Percentiles rank a stretch among this genome's conserved stretches.
These are phyloP conservation scores for Scheffersomyces stipitis DNA, from an alignment of 805 yeast genomes.

Conservation along the genomic window DNA sequence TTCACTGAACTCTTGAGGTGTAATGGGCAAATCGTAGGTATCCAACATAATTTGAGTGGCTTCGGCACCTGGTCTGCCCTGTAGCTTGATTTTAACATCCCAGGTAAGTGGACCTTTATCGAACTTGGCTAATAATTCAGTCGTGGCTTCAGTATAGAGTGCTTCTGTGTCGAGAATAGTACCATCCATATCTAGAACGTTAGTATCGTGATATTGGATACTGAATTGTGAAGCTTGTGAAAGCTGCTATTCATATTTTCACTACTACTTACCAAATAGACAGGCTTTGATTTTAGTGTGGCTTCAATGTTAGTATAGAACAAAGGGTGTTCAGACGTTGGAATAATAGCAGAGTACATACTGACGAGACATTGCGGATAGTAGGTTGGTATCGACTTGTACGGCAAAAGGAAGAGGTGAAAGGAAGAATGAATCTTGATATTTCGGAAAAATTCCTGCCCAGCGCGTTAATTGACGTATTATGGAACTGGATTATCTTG, in stretches of 20 bases:
- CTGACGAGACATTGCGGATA: no score
- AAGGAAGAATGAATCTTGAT: no score
- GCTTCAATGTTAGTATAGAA: no score
- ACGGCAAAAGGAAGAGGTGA: no score
- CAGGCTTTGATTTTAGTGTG: conserved; percentile 53
- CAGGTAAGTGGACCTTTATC: conserved; percentile 84
- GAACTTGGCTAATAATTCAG: conserved; percentile 61
- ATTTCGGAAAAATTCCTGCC: no score
- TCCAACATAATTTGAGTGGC: conserved; percentile 67
- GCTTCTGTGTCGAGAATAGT: conserved; percentile 89
- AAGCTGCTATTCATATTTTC: conserved; percentile 18
- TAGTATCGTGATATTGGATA: background rate
- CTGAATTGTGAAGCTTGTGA: background rate
- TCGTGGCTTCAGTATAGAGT: conserved; percentile 77
- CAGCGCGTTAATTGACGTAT: no score
- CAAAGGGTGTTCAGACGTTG: no score
- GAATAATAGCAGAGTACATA: no score
- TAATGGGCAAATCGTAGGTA: conserved; percentile 61
- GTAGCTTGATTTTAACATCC: conserved; percentile 84
- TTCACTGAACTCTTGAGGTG: conserved; percentile 62
- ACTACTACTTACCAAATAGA: conserved; percentile 58
- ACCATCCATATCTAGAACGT: conserved; percentile 93
- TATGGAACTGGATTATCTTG: no score
- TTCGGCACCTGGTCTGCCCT: conserved; percentile 86
- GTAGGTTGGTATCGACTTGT: no score